Percentiles rank a stretch among this genome's conserved stretches.
Conservation (phyloP, 768 basidiomycete genomes). For the Tulasnella sp. region DNA sequence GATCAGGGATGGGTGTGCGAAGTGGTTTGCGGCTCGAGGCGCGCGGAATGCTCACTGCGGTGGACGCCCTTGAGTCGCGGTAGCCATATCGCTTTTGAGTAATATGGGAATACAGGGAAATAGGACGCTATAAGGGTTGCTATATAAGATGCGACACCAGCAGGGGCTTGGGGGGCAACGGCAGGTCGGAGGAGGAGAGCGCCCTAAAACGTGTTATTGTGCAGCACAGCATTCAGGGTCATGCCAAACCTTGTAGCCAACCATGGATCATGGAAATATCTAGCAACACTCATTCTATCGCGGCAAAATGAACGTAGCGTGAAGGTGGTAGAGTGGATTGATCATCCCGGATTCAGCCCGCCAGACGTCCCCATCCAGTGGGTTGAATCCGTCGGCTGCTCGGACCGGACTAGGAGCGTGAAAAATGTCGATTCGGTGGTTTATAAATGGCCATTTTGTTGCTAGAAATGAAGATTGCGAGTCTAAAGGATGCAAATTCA, state of each 20-base stretch:
- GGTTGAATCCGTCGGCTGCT: no score
- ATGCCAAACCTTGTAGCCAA: background rate
- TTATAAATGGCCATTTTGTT: no score
- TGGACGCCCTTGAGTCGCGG: conserved; percentile 4
- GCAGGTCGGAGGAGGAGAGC: conserved; percentile 32
- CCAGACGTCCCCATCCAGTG: no score
- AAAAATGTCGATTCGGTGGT: no score
- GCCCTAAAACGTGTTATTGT: conserved; percentile 44
- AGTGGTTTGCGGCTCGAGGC: background rate
- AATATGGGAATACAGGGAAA: background rate
- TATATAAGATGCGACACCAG: background rate
- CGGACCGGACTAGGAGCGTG: no score
- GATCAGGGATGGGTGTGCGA: background rate
- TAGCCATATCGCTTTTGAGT: background rate
- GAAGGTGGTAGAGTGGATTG: no score
- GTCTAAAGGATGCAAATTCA: no score
- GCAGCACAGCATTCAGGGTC: background rate
- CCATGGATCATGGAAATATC: no score
- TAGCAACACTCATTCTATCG: no score
- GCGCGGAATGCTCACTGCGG: conserved; percentile 8
- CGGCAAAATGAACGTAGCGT: no score
- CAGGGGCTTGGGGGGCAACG: background rate
- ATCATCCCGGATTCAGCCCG: no score
- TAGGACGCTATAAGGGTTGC: background rate
- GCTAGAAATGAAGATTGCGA: no score